Evolutionary conservation across 1,139 yeast species (phyloP).

Genomic region (Zhuliangozyma blackwelliae): DNA sequence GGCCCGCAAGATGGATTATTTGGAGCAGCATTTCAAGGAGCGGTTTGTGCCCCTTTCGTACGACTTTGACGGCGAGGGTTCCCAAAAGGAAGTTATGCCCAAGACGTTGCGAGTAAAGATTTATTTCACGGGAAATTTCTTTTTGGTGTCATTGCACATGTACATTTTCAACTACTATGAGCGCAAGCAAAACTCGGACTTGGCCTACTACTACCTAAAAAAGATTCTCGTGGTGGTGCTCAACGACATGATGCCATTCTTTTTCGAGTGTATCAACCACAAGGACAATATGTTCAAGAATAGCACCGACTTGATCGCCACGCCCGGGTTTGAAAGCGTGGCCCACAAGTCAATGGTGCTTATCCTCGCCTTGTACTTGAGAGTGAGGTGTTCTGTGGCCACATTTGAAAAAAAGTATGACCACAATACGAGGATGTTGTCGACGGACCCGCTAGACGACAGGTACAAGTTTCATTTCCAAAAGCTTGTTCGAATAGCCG

Average conservation of each 20-base stretch:
- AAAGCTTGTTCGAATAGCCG: slow-evolving; percentile 11
- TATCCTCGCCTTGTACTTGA: slow-evolving; percentile 18
- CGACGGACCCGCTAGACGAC: slow-evolving; percentile 5
- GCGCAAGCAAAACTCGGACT: slow-evolving; percentile 16
- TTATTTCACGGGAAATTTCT: slow-evolving; percentile 19
- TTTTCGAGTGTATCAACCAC: slow-evolving; percentile 19
- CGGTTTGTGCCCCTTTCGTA: slow-evolving; percentile 10
- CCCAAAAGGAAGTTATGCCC: slow-evolving; percentile 4
- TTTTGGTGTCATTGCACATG: slow-evolving; percentile 23
- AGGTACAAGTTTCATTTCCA: slow-evolving; percentile 11
- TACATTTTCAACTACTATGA: slow-evolving; percentile 39
- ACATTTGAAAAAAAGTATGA: slow-evolving; percentile 7
- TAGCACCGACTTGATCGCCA: slow-evolving; percentile 31
- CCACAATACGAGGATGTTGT: slow-evolving; percentile 10
- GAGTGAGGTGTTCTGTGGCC: slow-evolving; percentile 13
- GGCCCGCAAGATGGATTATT: slow-evolving; percentile 12
- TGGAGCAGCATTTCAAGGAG: slow-evolving; percentile 16
- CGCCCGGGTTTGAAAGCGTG: slow-evolving; percentile 32
- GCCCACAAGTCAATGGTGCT: slow-evolving; percentile 29
- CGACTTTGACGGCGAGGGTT: slow-evolving; percentile 3
- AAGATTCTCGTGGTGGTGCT: slow-evolving; percentile 23
- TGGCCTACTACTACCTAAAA: slow-evolving; percentile 27
- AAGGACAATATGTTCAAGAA: slow-evolving; percentile 15
- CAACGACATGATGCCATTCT: slow-evolving; percentile 31
- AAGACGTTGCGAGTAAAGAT: slow-evolving; percentile 19